Evolutionary conservation across 148 eudicot species (phyloP).

Genomic region (Fagopyrum esculentum): DNA sequence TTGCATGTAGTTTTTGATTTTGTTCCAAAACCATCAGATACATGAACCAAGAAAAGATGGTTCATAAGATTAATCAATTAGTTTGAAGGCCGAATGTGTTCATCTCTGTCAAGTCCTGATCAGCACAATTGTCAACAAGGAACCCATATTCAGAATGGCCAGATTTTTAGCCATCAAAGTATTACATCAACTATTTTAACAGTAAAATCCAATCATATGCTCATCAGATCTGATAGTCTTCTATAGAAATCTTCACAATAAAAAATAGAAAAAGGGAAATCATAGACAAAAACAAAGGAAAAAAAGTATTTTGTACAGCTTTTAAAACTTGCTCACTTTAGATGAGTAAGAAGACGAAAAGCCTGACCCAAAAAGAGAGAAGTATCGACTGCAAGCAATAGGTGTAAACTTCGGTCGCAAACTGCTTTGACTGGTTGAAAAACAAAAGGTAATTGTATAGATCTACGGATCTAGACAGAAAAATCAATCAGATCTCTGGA

Average conservation of each 20-base stretch:
- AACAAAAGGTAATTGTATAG: neutral
- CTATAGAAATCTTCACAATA: neutral
- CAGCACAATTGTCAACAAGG: neutral
- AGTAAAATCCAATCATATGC: neutral
- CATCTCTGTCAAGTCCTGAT: constrained; percentile 3
- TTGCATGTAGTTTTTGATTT: neutral
- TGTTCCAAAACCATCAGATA: constrained; percentile 3
- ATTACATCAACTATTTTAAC: neutral
- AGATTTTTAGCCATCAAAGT: neutral
- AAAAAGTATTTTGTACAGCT: neutral
- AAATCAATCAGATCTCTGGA: neutral
- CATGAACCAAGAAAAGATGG: neutral
- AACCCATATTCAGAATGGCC: neutral
- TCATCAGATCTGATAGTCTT: neutral
- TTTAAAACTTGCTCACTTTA: neutral
- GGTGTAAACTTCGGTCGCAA: neutral
- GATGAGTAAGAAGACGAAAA: constrained; percentile 1
- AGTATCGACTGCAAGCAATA: neutral
- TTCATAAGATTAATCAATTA: neutral
- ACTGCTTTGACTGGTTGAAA: neutral
- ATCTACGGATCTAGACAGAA: neutral
- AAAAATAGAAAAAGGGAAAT: neutral
- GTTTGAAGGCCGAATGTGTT: neutral
- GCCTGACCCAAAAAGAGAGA: neutral
- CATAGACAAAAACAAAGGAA: neutral